These are phyloP conservation scores for Aspergillus sp. DNA, from an alignment of 2,329 filamentous ascomycete genomes.

Conservation along the genomic window DNA sequence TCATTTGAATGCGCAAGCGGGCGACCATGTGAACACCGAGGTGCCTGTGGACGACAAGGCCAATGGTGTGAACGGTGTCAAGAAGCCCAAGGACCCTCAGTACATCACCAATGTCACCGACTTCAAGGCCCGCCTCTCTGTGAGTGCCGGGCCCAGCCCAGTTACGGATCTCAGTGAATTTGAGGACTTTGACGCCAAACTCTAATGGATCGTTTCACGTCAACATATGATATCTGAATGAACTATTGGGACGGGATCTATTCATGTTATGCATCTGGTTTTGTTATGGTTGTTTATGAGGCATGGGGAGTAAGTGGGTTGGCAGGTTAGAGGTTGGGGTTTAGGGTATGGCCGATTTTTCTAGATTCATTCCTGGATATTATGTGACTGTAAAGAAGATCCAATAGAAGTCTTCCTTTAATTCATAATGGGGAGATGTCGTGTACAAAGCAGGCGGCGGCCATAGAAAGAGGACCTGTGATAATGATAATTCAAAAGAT, in stretches of 20 bases:
- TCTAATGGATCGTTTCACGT: constrained; percentile 46
- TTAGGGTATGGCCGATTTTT: too few relatives aligned
- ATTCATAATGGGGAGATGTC: too few relatives aligned
- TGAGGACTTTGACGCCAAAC: constrained; percentile 78
- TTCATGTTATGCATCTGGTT: too few relatives aligned
- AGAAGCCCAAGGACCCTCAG: constrained; percentile 40
- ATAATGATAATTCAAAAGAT: too few relatives aligned
- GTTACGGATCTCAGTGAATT: constrained; percentile 76
- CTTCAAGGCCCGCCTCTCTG: constrained; percentile 71
- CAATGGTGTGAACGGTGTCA: constrained; percentile 17
- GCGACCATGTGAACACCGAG: constrained; percentile 38
- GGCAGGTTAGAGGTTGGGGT: too few relatives aligned
- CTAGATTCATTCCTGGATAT: too few relatives aligned
- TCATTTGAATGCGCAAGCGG: constrained; percentile 72
- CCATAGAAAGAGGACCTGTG: too few relatives aligned
- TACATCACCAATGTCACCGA: constrained; percentile 73
- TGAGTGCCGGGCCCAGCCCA: constrained; percentile 68
- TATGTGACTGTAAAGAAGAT: too few relatives aligned
- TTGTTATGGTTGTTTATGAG: not conserved
- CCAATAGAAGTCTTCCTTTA: too few relatives aligned
- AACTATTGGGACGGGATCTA: not conserved
- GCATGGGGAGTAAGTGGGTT: not conserved
- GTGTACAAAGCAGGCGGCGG: too few relatives aligned
- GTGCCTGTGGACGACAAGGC: constrained; percentile 43
- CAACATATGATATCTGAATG: not conserved